phyloP scores from a whole-genome alignment of 768 basidiomycete genomes.

The Mrakia hoshinonis region DNA sequence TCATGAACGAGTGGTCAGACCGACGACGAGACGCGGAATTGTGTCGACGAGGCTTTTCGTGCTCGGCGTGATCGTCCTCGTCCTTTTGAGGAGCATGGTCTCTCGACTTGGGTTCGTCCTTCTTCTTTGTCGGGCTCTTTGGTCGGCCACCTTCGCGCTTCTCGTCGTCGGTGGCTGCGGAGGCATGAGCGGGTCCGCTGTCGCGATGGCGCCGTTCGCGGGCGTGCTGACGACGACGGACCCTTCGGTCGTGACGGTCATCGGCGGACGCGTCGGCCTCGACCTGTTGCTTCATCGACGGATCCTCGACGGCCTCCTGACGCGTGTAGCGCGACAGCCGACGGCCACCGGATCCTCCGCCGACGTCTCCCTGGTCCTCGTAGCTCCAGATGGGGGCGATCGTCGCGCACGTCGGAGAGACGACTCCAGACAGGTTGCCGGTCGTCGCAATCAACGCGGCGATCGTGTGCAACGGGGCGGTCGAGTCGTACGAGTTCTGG shows the following conservation, averaged over 20 bases:
- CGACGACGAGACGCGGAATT: not conserved
- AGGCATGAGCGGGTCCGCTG: not conserved
- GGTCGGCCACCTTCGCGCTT: too few species aligned
- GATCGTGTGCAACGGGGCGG: slow-evolving; percentile 12
- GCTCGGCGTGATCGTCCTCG: not conserved
- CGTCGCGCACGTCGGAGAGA: not conserved
- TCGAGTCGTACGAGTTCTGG: not conserved
- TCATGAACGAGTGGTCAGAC: not conserved
- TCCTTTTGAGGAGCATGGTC: too few species aligned
- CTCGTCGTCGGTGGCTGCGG: not conserved
- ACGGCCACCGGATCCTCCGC: slow-evolving; percentile 2
- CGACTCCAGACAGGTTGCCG: slow-evolving; percentile 12
- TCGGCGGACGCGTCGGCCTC: not conserved
- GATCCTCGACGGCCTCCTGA: not conserved
- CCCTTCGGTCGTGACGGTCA: not conserved
- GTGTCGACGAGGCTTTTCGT: too few species aligned
- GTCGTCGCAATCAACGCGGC: slow-evolving; percentile 17
- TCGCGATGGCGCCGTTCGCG: too few species aligned
- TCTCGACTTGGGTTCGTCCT: too few species aligned
- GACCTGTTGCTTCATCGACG: not conserved
- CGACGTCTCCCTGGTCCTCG: slow-evolving; percentile 15
- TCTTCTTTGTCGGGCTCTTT: too few species aligned
- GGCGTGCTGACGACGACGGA: not conserved
- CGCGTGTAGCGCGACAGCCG: slow-evolving; percentile 8
- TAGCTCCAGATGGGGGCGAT: slow-evolving; percentile 16